Evolutionary conservation across 192 early-diverging fungal species (phyloP).

Genomic region (Dispira parvispora): DNA sequence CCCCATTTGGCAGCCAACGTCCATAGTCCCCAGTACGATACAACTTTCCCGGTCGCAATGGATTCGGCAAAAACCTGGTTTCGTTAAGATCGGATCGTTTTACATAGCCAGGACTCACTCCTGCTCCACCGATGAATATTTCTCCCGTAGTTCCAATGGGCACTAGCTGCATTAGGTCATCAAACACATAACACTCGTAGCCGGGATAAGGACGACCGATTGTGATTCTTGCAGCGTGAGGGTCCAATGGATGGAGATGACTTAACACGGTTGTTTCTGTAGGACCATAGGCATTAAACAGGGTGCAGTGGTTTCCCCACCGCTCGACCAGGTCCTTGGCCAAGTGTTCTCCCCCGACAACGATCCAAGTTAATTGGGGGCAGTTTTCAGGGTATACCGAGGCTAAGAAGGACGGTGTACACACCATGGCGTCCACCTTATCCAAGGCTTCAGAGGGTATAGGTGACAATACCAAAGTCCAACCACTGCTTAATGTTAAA

Average conservation of each 20-base stretch:
- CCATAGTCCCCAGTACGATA: constrained; percentile 4
- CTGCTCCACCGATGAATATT: constrained; percentile 16
- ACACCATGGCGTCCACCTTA: neutral
- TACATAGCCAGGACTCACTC: neutral
- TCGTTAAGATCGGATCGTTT: neutral
- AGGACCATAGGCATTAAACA: too few relatives aligned
- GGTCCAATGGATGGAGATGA: neutral
- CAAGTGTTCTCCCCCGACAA: neutral
- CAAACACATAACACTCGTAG: constrained; percentile 11
- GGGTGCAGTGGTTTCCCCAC: too few relatives aligned
- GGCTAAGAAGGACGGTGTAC: neutral
- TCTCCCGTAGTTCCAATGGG: constrained; percentile 20
- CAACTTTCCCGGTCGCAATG: neutral
- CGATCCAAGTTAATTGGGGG: neutral
- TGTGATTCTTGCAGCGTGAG: neutral
- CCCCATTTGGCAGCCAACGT: constrained; percentile 5
- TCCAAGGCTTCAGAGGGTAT: too few relatives aligned
- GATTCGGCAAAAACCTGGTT: neutral
- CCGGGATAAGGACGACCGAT: neutral
- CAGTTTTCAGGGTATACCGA: neutral
- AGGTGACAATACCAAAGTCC: neutral
- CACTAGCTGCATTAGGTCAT: constrained; percentile 6
- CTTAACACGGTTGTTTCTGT: neutral
- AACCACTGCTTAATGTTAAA: neutral
- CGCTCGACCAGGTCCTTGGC: too few relatives aligned